Percentiles rank a stretch among this genome's conserved stretches.
Conservation (phyloP, 768 basidiomycete species). For the Tricholoma flavovirens region DNA sequence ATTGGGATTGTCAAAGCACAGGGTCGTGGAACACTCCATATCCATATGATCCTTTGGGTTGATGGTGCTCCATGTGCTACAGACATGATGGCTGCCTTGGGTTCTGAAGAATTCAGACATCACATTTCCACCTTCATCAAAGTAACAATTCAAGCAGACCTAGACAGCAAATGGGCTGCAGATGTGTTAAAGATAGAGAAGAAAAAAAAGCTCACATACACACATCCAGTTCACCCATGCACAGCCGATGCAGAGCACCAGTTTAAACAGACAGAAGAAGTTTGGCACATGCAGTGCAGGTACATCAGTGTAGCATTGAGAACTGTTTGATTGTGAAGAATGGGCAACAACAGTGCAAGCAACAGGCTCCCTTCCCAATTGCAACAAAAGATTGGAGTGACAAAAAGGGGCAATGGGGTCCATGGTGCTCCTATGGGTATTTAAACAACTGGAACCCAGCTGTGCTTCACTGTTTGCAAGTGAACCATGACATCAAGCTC, state of each 20-base stretch:
- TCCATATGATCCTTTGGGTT: slow-evolving; percentile 36
- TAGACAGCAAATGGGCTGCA: slow-evolving; percentile 12
- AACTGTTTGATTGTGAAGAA: slow-evolving; percentile 18
- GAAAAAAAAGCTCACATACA: slow-evolving; percentile 23
- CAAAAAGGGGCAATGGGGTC: slow-evolving; percentile 24
- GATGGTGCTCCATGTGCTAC: slow-evolving; percentile 19
- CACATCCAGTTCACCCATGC: slow-evolving; percentile 29
- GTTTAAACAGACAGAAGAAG: slow-evolving; percentile 12
- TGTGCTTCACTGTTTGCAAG: slow-evolving; percentile 14
- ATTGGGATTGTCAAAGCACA: slow-evolving; percentile 37
- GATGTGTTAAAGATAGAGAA: slow-evolving; percentile 13
- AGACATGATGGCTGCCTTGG: slow-evolving; percentile 17
- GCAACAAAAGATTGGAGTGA: slow-evolving; percentile 19
- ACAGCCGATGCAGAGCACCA: slow-evolving; percentile 6
- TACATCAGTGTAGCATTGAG: slow-evolving; percentile 24
- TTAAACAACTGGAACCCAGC: slow-evolving; percentile 26
- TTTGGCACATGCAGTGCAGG: slow-evolving; percentile 24
- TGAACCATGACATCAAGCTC: slow-evolving; percentile 35
- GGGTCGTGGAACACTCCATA: slow-evolving; percentile 34
- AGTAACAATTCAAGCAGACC: slow-evolving; percentile 25
- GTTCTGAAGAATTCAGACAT: slow-evolving; percentile 20
- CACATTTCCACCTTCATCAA: slow-evolving; percentile 24
- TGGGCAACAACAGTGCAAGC: slow-evolving; percentile 25
- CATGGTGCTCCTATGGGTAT: slow-evolving; percentile 12
- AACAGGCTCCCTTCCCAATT: slow-evolving; percentile 23